These are phyloP conservation scores for Tetrapisispora nanseiensis DNA, from an alignment of 805 yeast genomes.

Conservation along the genomic window DNA sequence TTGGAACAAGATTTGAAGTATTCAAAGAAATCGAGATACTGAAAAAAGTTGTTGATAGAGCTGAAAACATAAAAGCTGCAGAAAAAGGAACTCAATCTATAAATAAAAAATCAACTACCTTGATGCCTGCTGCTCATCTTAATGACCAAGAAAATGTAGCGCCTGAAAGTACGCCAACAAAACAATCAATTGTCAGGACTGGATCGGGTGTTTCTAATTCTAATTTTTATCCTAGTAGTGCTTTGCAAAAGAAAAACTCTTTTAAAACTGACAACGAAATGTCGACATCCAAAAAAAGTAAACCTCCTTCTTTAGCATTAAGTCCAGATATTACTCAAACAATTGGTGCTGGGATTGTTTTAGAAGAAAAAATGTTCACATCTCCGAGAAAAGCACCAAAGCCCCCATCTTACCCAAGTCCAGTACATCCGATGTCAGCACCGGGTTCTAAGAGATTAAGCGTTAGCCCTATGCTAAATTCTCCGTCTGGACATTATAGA, in stretches of 20 bases:
- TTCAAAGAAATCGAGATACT: slow-evolving; percentile 78
- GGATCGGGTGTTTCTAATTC: background rate
- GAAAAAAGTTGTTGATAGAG: slow-evolving; percentile 16
- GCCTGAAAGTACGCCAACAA: background rate
- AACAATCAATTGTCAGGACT: too few relatives aligned
- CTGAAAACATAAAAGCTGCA: background rate
- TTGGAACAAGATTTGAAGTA: slow-evolving; percentile 91
- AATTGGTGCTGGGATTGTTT: slow-evolving; percentile 4
- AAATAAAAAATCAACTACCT: slow-evolving; percentile 3
- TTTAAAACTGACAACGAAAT: background rate
- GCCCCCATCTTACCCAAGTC: slow-evolving; percentile 47
- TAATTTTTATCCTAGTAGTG: background rate
- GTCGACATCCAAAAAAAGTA: background rate
- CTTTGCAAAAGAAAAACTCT: background rate
- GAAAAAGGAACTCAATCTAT: background rate
- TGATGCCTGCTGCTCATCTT: slow-evolving; percentile 37
- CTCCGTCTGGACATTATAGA: background rate
- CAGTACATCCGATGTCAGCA: slow-evolving; percentile 28
- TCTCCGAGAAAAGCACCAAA: slow-evolving; percentile 70
- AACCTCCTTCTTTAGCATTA: slow-evolving; percentile 10
- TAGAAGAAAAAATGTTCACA: slow-evolving; percentile 32
- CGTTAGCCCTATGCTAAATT: background rate
- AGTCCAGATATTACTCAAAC: slow-evolving; percentile 2
- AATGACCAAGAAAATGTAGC: slow-evolving; percentile 10
- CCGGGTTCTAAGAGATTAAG: slow-evolving; percentile 1